Percentiles rank a stretch among this genome's conserved stretches.
These are phyloP conservation scores for Trebouxia sp. DNA, from an alignment of 139 green algal species.

Conservation along the genomic window DNA sequence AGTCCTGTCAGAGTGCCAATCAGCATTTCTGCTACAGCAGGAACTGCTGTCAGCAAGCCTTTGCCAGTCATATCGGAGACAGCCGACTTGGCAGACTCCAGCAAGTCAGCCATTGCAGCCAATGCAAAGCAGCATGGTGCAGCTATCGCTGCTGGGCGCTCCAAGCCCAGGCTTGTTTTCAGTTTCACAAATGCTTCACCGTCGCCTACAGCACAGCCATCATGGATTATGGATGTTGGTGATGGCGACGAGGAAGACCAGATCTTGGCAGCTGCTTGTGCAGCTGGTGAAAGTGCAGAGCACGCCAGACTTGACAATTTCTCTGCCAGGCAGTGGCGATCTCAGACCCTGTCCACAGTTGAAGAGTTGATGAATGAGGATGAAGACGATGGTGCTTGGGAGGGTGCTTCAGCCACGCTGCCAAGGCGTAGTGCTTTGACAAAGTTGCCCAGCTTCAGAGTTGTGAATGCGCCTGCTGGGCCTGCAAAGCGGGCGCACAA, in stretches of 20 bases:
- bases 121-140: not conserved
- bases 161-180: conserved; percentile 1
- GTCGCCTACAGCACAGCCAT: not conserved
- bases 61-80: not conserved
- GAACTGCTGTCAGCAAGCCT: not conserved
- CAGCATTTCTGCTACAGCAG: not conserved
- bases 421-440: not conserved
- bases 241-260: conserved; percentile 11
- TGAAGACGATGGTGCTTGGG: not conserved
- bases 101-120: conserved; percentile 4
- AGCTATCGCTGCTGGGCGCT: not conserved
- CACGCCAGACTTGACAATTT: not conserved
- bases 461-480: not conserved
- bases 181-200: not conserved
- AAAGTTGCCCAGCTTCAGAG: conserved; percentile 12
- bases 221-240: conserved; percentile 14
- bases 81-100: not conserved
- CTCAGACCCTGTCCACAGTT: not conserved
- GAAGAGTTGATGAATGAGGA: not conserved
- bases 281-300: conserved; percentile 1
- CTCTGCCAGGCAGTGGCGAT: not conserved
- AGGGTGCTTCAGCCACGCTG: conserved; percentile 26
- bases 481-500: not conserved
- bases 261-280: conserved; percentile 14
- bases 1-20: conserved; percentile 15